Evolutionary conservation across 106 monocot species (phyloP).

Genomic region (Alisma plantagoaquatica): DNA sequence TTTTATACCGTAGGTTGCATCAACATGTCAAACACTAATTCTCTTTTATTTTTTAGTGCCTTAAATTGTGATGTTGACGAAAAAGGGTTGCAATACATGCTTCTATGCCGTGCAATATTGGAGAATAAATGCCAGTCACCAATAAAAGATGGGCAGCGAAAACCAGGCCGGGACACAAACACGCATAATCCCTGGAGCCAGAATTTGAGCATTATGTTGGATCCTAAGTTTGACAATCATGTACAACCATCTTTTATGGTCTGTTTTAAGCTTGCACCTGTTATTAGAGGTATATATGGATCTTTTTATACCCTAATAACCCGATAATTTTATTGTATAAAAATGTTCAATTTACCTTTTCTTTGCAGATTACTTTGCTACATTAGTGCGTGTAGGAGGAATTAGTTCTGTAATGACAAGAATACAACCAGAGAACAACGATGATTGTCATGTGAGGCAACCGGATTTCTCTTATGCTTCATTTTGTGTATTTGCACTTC

Average conservation of each 20-base stretch:
- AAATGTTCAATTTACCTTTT: neutral
- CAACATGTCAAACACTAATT: no score
- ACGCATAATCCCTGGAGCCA: no score
- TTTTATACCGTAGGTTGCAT: no score
- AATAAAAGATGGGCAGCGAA: conserved; percentile 12
- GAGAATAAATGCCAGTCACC: conserved; percentile 28
- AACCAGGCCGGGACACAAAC: no score
- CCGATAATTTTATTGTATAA: neutral
- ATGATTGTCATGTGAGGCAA: conserved; percentile 28
- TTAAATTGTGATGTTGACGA: conserved; percentile 60
- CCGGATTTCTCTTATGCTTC: neutral
- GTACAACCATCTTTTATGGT: conserved; percentile 37
- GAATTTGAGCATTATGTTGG: conserved; percentile 27
- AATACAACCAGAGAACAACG: conserved; percentile 6
- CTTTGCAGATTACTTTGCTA: conserved; percentile 44
- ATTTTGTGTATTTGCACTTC: neutral
- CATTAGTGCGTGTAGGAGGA: conserved; percentile 12
- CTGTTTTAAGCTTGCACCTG: conserved; percentile 28
- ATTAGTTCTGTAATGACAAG: neutral
- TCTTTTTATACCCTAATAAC: neutral
- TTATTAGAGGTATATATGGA: conserved; percentile 21
- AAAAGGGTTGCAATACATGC: conserved; percentile 52
- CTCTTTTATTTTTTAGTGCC: conserved; percentile 27
- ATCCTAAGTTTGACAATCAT: conserved; percentile 8
- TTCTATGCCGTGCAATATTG: conserved; percentile 39